These are phyloP conservation scores for Schwanniomyces pseudopolymorphus DNA, from an alignment of 805 yeast species.

Conservation along the genomic window DNA sequence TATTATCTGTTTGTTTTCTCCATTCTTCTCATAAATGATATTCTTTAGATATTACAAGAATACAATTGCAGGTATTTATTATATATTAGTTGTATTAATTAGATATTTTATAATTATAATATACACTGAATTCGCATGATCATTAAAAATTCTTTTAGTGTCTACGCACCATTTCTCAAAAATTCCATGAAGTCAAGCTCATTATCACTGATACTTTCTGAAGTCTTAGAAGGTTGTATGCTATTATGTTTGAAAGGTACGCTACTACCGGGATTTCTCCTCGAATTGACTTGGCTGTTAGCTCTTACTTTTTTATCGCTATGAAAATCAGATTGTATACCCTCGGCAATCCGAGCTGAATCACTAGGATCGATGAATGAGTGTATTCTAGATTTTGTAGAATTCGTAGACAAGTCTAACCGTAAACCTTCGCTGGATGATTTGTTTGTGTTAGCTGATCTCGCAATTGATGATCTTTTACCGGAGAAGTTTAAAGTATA, in stretches of 20 bases:
- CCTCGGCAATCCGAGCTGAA: not conserved
- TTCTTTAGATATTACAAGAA: too few relatives aligned
- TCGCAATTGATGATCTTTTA: not conserved
- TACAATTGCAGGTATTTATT: too few relatives aligned
- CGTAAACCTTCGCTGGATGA: not conserved
- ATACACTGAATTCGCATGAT: not conserved
- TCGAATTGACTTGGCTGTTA: not conserved
- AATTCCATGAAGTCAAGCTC: constrained; percentile 51
- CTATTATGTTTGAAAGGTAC: not conserved
- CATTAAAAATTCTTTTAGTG: not conserved
- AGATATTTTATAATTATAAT: not conserved
- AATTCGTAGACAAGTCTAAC: not conserved
- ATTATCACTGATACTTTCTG: constrained; percentile 10
- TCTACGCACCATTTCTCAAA: constrained; percentile 33
- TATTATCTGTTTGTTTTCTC: not conserved
- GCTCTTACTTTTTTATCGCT: not conserved
- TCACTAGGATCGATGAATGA: not conserved
- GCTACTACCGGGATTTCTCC: not conserved
- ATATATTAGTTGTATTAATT: too few relatives aligned
- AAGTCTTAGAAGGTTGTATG: not conserved
- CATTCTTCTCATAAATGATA: not conserved
- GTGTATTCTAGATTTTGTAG: not conserved
- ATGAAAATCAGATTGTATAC: not conserved
- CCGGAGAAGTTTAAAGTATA: constrained; percentile 25
- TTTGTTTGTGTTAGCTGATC: not conserved